A percentile compares a stretch with the other conserved stretches of the same genome.
phyloP scores from a whole-genome alignment of 2,329 filamentous ascomycete species.

The Cordyceps militaris region DNA sequence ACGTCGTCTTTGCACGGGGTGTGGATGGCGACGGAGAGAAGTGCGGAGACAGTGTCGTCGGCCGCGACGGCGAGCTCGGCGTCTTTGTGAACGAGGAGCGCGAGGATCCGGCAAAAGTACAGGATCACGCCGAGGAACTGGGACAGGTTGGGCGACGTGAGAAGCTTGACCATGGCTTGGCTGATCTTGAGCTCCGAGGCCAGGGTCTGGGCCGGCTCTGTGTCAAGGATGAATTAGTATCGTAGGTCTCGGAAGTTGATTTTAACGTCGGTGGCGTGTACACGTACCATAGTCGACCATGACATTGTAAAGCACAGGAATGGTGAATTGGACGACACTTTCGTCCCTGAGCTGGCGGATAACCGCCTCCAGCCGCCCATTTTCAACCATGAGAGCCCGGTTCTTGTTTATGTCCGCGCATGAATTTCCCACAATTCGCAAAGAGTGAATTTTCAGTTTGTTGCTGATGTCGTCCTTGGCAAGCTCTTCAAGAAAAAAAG shows the following conservation, averaged over 20 bases:
- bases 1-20: slow-evolving; percentile 36
- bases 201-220: slow-evolving; percentile 51
- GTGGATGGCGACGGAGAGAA: slow-evolving; percentile 43
- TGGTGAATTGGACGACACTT: slow-evolving; percentile 41
- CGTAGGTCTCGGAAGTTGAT: neutral
- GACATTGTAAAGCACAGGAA: slow-evolving; percentile 57
- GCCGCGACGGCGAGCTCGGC: slow-evolving; percentile 38
- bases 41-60: slow-evolving; percentile 38
- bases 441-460: slow-evolving; percentile 43
- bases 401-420: slow-evolving; percentile 59
- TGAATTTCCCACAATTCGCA: slow-evolving; percentile 55
- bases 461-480: slow-evolving; percentile 30
- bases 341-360: slow-evolving; percentile 42
- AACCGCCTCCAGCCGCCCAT: slow-evolving; percentile 40
- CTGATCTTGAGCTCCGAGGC: slow-evolving; percentile 47
- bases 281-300: slow-evolving; percentile 55
- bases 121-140: slow-evolving; percentile 37
- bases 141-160: slow-evolving; percentile 38
- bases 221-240: neutral
- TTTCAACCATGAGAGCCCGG: slow-evolving; percentile 45
- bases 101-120: slow-evolving; percentile 51
- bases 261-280: no score
- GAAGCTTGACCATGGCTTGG: slow-evolving; percentile 39
- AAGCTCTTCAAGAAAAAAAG: slow-evolving; percentile 47
- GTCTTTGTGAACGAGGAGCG: slow-evolving; percentile 46